Evolutionary conservation across 129 eudicot genomes (phyloP).

Genomic region (Glebionis coronaria): DNA sequence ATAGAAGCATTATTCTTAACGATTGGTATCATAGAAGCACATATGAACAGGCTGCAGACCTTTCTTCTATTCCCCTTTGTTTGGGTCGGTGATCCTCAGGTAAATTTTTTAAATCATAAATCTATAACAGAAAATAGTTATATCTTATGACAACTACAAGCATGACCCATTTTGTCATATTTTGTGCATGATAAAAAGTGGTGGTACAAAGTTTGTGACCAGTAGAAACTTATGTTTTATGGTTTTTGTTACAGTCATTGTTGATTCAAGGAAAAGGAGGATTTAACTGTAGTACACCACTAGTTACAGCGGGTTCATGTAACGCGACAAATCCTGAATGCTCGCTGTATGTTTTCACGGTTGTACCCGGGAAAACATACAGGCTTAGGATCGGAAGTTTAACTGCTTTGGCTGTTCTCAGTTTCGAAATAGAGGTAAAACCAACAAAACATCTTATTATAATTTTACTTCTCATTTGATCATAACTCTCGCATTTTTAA

Average conservation of each 20-base stretch:
- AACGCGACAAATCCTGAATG: conserved; percentile 68
- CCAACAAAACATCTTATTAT: background rate
- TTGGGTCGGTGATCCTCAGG: conserved; percentile 97
- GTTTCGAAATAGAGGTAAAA: conserved; percentile 83
- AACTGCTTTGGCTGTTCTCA: conserved; percentile 74
- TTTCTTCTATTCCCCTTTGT: conserved; percentile 62
- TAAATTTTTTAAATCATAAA: conserved; percentile 20
- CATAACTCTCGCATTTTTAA: too few species aligned
- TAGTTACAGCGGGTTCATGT: conserved; percentile 31
- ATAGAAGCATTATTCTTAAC: conserved; percentile 59
- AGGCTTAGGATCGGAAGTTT: conserved; percentile 82
- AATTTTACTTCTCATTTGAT: background rate
- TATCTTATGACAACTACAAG: background rate
- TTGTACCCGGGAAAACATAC: conserved; percentile 76
- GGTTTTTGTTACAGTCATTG: conserved; percentile 53
- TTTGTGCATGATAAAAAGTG: background rate
- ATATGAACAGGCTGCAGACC: conserved; percentile 62
- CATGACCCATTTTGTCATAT: background rate
- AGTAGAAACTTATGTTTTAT: background rate
- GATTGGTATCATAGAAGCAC: conserved; percentile 91
- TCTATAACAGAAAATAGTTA: background rate
- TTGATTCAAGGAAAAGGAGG: conserved; percentile 82
- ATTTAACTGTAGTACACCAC: conserved; percentile 50
- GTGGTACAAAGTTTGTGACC: background rate
- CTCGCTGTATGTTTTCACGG: conserved; percentile 52